These are phyloP conservation scores for Teratosphaeria viscida DNA, from an alignment of 2,329 filamentous ascomycete species.

Conservation along the genomic window DNA sequence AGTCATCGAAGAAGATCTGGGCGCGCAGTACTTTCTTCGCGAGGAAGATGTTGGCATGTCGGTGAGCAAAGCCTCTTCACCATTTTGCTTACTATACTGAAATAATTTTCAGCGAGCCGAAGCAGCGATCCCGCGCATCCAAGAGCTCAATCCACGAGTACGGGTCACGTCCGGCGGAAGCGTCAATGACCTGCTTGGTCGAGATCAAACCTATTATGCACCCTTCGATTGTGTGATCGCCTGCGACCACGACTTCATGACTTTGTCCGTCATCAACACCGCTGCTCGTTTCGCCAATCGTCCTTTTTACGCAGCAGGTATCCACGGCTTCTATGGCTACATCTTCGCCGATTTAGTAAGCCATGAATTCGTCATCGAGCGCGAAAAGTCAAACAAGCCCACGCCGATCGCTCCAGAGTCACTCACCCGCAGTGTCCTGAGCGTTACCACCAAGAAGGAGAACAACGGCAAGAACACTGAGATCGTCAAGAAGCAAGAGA, in stretches of 20 bases:
- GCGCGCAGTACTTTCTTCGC: constrained; percentile 58
- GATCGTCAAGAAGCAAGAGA: constrained; percentile 80
- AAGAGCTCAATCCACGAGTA: constrained; percentile 83
- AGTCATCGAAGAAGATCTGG: constrained; percentile 71
- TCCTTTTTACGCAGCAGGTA: constrained; percentile 80
- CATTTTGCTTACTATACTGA: constrained; percentile 7
- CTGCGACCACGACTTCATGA: constrained; percentile 70
- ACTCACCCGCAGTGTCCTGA: constrained; percentile 63
- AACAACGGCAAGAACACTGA: constrained; percentile 61
- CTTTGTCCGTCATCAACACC: constrained; percentile 71
- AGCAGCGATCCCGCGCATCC: constrained; percentile 66
- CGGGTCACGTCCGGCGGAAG: constrained; percentile 42
- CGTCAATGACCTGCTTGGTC: constrained; percentile 56
- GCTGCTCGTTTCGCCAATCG: constrained; percentile 67
- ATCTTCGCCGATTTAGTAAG: constrained; percentile 87
- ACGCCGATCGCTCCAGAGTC: constrained; percentile 51
- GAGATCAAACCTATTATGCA: constrained; percentile 64
- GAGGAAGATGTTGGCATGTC: constrained; percentile 66
- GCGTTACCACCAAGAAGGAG: constrained; percentile 58
- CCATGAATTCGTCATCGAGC: constrained; percentile 82
- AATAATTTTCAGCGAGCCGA: constrained; percentile 53
- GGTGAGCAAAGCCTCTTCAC: constrained; percentile 28
- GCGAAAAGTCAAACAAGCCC: constrained; percentile 66
- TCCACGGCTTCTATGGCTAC: constrained; percentile 87
- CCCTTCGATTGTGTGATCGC: constrained; percentile 80